Percentiles rank a stretch among this genome's conserved stretches.
These are phyloP conservation scores for Colletotrichum filicis DNA, from an alignment of 2,329 filamentous ascomycete genomes.

Conservation along the genomic window DNA sequence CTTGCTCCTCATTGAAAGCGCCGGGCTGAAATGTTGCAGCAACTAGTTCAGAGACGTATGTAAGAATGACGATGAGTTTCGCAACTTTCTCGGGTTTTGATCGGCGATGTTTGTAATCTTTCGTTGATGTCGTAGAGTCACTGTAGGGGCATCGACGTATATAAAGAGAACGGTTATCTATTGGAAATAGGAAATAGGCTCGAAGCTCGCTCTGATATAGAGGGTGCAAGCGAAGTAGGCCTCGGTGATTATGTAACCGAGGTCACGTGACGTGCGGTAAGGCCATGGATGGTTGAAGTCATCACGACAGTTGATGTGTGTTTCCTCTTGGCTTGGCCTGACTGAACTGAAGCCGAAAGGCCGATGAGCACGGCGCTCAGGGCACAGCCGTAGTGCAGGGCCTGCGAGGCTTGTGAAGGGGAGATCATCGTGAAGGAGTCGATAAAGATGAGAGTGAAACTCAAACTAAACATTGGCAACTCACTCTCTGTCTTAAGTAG, in stretches of 20 bases:
- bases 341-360: neutral
- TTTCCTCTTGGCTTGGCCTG: neutral
- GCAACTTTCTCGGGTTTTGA: neutral
- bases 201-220: too few relatives aligned
- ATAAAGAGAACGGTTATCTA: too few relatives aligned
- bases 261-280: too few relatives aligned
- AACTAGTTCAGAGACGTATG: neutral
- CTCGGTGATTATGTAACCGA: too few relatives aligned
- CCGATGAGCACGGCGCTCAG: neutral
- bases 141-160: too few relatives aligned
- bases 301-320: neutral
- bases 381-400: constrained; percentile 18
- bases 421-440: neutral
- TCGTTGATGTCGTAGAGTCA: too few relatives aligned
- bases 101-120: neutral
- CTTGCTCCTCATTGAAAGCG: neutral
- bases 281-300: too few relatives aligned
- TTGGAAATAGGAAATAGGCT: too few relatives aligned
- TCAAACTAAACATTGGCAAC: too few relatives aligned
- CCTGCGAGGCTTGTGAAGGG: neutral
- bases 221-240: too few relatives aligned
- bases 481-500: neutral
- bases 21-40: too few relatives aligned
- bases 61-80: neutral
- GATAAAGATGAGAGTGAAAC: neutral